Evolutionary conservation across 2,329 filamentous ascomycete species (phyloP).

Genomic region (Fusarium brachygibbosum): DNA sequence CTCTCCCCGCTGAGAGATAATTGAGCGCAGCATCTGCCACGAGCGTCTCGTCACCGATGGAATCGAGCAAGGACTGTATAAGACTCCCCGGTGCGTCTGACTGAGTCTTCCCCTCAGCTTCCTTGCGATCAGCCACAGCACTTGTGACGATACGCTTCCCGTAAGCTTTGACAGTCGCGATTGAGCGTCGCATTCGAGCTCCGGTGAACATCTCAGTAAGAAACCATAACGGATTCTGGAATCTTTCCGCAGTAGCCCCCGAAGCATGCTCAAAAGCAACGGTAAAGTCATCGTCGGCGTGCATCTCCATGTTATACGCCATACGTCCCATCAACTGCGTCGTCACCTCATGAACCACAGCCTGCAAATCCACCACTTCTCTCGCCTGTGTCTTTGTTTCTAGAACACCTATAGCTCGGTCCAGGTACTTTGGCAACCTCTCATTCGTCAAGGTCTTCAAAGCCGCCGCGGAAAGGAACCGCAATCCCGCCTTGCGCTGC

Average conservation of each 20-base stretch:
- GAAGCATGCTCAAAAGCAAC: conserved; percentile 73
- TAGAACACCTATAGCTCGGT: conserved; percentile 58
- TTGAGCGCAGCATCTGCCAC: conserved; percentile 76
- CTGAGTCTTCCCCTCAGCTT: conserved; percentile 12
- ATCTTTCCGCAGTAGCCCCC: conserved; percentile 69
- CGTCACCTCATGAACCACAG: conserved; percentile 73
- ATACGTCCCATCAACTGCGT: conserved; percentile 76
- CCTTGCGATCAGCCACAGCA: conserved; percentile 58
- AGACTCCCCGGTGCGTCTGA: conserved; percentile 64
- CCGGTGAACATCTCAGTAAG: conserved; percentile 67
- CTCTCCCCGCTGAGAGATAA: conserved; percentile 74
- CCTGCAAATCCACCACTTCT: conserved; percentile 66
- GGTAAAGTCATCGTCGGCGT: conserved; percentile 71
- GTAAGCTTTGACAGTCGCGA: conserved; percentile 66
- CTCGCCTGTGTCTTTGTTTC: conserved; percentile 47
- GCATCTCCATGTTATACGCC: conserved; percentile 78
- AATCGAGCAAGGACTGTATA: conserved; percentile 71
- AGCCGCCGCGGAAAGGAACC: conserved; percentile 71
- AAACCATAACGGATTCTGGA: conserved; percentile 75
- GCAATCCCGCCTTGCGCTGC: conserved; percentile 72
- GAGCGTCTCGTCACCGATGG: conserved; percentile 64
- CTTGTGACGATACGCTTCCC: conserved; percentile 69
- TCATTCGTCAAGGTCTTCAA: conserved; percentile 69
- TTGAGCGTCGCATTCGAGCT: conserved; percentile 62
- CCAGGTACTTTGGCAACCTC: conserved; percentile 68